Conservation (phyloP, 2,329 filamentous ascomycete genomes). For the Ophiostoma australiae region DNA sequence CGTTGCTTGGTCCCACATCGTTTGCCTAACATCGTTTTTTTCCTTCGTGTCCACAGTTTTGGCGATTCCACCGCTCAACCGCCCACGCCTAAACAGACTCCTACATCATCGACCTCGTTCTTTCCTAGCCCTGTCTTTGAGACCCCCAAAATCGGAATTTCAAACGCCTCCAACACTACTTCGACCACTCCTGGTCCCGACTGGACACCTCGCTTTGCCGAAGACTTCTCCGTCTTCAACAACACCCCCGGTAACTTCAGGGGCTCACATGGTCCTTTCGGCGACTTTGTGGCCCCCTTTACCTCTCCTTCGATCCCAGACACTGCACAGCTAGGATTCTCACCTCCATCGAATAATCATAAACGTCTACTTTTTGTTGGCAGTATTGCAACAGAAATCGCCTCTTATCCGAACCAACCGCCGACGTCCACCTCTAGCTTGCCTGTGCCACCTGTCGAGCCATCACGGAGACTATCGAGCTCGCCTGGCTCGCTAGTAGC, state of each 20-base stretch:
- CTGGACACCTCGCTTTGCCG: slow-evolving; percentile 59
- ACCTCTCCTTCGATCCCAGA: slow-evolving; percentile 32
- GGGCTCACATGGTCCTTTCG: slow-evolving; percentile 43
- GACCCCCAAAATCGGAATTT: slow-evolving; percentile 46
- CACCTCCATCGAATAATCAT: slow-evolving; percentile 20
- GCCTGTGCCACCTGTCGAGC: slow-evolving; percentile 56
- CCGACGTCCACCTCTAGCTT: slow-evolving; percentile 43
- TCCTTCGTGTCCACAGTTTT: slow-evolving; percentile 45
- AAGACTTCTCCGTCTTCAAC: slow-evolving; percentile 63
- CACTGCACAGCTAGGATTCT: slow-evolving; percentile 21
- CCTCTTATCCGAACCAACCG: slow-evolving; percentile 36
- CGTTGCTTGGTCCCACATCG: slow-evolving; percentile 24
- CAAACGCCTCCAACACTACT: slow-evolving; percentile 27
- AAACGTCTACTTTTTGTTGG: slow-evolving; percentile 51
- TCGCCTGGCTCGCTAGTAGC: slow-evolving; percentile 46
- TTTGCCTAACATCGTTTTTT: slow-evolving; percentile 25
- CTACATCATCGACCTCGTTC: slow-evolving; percentile 44
- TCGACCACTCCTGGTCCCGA: slow-evolving; percentile 30
- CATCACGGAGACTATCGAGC: slow-evolving; percentile 53
- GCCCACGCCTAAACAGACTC: slow-evolving; percentile 55
- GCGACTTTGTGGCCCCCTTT: slow-evolving; percentile 40
- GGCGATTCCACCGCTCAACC: slow-evolving; percentile 59
- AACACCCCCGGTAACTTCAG: slow-evolving; percentile 55
- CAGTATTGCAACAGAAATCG: slow-evolving; percentile 47
- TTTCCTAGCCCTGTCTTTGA: slow-evolving; percentile 54